Conservation (phyloP, 129 eudicot genomes). For the Helianthus annuus region HanXRQr2.0-SUNRISE NC_035435.2:146838912-146839411, state of each 20-base stretch:
- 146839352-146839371: too few relatives aligned
- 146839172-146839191: constrained; percentile 68
- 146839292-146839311: too few relatives aligned
- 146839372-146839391: too few relatives aligned
- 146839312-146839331: too few relatives aligned
- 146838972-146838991: constrained; percentile 79
- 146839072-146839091: constrained; percentile 58
- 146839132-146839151: constrained; percentile 68
- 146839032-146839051: constrained; percentile 89
- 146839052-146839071: constrained; percentile 70
- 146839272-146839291: too few relatives aligned
- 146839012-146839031: constrained; percentile 79
- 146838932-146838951: constrained; percentile 78
- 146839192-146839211: constrained; percentile 40
- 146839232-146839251: neutral
- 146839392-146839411: too few relatives aligned
- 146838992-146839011: constrained; percentile 64
- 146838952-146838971: constrained; percentile 81
- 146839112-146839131: constrained; percentile 84
- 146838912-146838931: constrained; percentile 84
- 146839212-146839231: neutral
- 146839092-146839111: constrained; percentile 73
- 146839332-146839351: too few relatives aligned
- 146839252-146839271: too few relatives aligned
- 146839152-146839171: constrained; percentile 84